Conservation (phyloP, 768 basidiomycete genomes). For the Kwoniella sp. region DNA sequence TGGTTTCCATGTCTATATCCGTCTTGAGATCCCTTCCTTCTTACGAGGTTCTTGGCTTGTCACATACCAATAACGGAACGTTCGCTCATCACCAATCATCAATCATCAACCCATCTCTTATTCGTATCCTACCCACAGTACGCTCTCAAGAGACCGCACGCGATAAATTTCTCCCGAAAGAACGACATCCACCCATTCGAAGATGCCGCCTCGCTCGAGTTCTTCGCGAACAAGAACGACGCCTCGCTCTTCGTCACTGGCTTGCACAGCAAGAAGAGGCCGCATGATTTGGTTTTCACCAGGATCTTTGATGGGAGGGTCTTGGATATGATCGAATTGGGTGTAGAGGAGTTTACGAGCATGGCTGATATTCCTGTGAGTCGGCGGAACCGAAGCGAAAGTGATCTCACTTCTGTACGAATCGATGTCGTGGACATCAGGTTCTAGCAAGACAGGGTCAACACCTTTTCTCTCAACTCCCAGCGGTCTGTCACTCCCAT, state of each 20-base stretch:
- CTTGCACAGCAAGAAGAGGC: conserved; percentile 90
- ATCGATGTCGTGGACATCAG: too few species aligned
- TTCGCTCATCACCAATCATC: too few species aligned
- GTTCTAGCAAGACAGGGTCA: too few species aligned
- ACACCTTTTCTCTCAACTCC: too few species aligned
- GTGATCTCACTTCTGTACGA: neutral
- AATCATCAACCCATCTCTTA: too few species aligned
- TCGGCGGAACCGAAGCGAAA: conserved; percentile 19
- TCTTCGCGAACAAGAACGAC: conserved; percentile 93
- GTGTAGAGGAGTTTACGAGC: conserved; percentile 75
- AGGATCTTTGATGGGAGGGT: conserved; percentile 83
- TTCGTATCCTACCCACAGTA: too few species aligned
- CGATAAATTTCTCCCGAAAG: conserved; percentile 91
- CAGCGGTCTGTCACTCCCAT: too few species aligned
- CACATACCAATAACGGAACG: too few species aligned
- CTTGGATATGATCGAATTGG: conserved; percentile 93
- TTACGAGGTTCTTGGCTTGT: too few species aligned
- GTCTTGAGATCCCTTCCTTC: too few species aligned
- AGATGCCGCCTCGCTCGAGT: conserved; percentile 76
- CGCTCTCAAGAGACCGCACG: conserved; percentile 87
- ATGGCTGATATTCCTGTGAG: conserved; percentile 84
- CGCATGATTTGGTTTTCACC: conserved; percentile 79
- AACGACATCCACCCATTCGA: conserved; percentile 91
- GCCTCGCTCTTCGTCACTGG: conserved; percentile 87
- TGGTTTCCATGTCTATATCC: too few species aligned